phyloP scores from a whole-genome alignment of 371 early-diverging fungal genomes.

The Mucor piriformis region DNA sequence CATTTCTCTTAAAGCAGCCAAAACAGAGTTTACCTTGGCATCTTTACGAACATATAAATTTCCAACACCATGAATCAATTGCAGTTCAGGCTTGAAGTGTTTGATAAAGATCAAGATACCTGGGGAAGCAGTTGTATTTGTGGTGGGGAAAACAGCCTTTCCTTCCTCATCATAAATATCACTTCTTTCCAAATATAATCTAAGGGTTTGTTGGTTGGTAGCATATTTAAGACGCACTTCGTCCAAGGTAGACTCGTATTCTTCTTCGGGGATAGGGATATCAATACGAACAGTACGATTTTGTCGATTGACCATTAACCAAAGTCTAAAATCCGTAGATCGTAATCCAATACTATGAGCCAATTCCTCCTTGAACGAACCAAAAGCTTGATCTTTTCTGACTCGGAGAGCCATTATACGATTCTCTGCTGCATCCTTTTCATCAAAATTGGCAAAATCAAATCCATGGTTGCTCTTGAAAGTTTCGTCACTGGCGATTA shows the following conservation, averaged over 20 bases:
- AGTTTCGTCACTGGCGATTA: conserved; percentile 64
- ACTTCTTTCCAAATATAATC: conserved; percentile 32
- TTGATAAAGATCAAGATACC: conserved; percentile 32
- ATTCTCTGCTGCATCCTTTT: conserved; percentile 23
- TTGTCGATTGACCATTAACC: conserved; percentile 87
- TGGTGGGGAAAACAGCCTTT: conserved; percentile 14
- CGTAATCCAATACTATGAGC: conserved; percentile 38
- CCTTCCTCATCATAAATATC: conserved; percentile 4
- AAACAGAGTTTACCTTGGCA: conserved; percentile 61
- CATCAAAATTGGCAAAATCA: conserved; percentile 65
- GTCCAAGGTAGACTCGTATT: conserved; percentile 24
- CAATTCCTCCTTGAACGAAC: conserved; percentile 32
- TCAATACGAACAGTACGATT: conserved; percentile 93
- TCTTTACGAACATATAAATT: conserved; percentile 57
- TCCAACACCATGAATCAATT: conserved; percentile 49
- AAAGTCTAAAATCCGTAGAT: conserved; percentile 71
- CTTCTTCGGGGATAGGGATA: conserved; percentile 50
- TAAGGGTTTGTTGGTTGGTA: conserved; percentile 23
- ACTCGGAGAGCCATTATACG: conserved; percentile 12
- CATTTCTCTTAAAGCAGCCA: conserved; percentile 56
- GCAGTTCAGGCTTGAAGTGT: conserved; percentile 23
- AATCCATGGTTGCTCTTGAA: conserved; percentile 77
- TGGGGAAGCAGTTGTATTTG: neutral
- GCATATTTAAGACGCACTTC: conserved; percentile 28
- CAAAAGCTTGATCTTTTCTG: conserved; percentile 40